A percentile compares a stretch with the other conserved stretches of the same genome.
Conservation (phyloP, 768 basidiomycete species). For the Pleurotus tuber-regium region DNA sequence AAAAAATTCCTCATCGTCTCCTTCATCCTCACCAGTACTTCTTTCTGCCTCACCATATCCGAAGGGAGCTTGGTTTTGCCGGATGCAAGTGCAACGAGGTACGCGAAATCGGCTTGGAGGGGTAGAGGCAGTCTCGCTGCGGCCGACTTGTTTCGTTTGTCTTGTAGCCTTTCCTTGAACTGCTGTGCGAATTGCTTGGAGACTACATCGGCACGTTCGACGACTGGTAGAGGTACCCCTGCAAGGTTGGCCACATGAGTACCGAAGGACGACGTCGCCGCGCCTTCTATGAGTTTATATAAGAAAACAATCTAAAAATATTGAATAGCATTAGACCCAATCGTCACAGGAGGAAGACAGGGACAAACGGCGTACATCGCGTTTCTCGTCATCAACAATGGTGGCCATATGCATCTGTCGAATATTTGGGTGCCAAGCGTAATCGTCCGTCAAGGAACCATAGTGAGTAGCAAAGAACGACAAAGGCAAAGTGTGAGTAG, state of each 20-base stretch:
- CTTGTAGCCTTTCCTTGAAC: constrained; percentile 78
- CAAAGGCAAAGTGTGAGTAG: constrained; percentile 87
- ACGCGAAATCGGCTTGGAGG: constrained; percentile 89
- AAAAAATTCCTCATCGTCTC: constrained; percentile 19
- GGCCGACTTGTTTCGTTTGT: constrained; percentile 52
- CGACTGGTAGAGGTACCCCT: constrained; percentile 83
- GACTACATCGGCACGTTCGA: constrained; percentile 83
- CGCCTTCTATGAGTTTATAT: constrained; percentile 89
- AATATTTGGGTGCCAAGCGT: constrained; percentile 87
- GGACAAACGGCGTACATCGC: constrained; percentile 53
- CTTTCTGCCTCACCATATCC: constrained; percentile 48
- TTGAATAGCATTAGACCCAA: constrained; percentile 4
- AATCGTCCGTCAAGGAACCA: constrained; percentile 93
- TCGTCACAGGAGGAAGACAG: neutral
- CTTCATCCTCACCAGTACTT: constrained; percentile 56
- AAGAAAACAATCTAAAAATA: constrained; percentile 77
- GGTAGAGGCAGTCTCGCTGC: constrained; percentile 68
- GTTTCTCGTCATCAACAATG: constrained; percentile 87
- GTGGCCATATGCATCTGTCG: constrained; percentile 96
- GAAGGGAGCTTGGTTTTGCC: constrained; percentile 52
- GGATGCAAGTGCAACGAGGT: constrained; percentile 61
- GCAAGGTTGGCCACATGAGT: constrained; percentile 95
- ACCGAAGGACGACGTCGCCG: constrained; percentile 87
- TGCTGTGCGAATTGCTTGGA: constrained; percentile 85
- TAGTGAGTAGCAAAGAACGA: constrained; percentile 99